phyloP scores from a whole-genome alignment of 805 yeast species.

The Myxozyma melibiosi region DNA sequence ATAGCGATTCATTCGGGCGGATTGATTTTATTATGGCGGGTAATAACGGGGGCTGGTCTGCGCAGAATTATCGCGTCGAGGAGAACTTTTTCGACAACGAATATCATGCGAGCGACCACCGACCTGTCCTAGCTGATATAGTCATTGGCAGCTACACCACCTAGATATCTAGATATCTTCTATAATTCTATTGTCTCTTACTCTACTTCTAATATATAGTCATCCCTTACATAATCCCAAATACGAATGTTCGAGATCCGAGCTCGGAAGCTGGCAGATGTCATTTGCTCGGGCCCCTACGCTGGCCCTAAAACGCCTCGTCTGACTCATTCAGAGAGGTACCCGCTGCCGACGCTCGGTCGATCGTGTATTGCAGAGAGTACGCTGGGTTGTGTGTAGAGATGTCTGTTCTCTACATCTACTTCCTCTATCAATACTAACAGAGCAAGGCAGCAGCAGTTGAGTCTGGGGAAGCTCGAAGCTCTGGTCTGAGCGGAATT shows the following conservation, averaged over 20 bases:
- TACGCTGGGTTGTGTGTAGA: too few relatives aligned
- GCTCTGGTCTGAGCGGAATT: too few relatives aligned
- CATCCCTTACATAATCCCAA: not conserved
- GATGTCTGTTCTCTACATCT: too few relatives aligned
- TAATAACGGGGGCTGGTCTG: not conserved
- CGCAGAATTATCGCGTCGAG: slow-evolving; percentile 4
- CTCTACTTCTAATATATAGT: too few relatives aligned
- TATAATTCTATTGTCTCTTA: too few relatives aligned
- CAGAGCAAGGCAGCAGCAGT: too few relatives aligned
- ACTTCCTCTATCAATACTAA: too few relatives aligned
- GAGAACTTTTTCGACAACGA: slow-evolving; percentile 10
- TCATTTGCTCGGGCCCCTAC: not conserved
- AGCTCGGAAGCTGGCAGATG: not conserved
- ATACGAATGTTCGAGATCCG: not conserved
- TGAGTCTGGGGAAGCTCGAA: too few relatives aligned
- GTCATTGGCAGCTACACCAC: not conserved
- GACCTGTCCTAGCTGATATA: slow-evolving; percentile 12
- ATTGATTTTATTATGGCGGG: slow-evolving; percentile 19
- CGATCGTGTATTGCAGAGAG: too few relatives aligned
- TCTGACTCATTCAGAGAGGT: slow-evolving; percentile 1
- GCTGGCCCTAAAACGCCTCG: not conserved
- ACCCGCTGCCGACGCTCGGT: too few relatives aligned
- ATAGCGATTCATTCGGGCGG: not conserved
- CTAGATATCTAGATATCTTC: too few relatives aligned
- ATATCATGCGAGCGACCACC: slow-evolving; percentile 8